These are phyloP conservation scores for Aristolochia californica DNA, from an alignment of 164 flowering plant genomes.

Conservation along the genomic window DNA sequence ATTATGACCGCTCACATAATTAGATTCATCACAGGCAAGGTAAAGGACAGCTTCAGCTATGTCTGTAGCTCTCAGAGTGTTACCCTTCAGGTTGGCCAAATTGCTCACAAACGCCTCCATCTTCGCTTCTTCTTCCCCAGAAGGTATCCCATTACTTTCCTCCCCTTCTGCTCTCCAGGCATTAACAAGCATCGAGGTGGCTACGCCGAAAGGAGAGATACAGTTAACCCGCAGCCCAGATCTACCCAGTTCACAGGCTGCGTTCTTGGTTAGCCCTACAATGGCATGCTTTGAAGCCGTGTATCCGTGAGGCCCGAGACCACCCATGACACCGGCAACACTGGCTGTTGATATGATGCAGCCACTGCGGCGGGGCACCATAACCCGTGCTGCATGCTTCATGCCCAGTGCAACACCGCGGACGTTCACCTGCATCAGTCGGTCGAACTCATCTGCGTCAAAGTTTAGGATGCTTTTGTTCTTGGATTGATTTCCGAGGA, in stretches of 20 bases:
- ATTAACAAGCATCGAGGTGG: slow-evolving; percentile 63
- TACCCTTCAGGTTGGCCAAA: slow-evolving; percentile 41
- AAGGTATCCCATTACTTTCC: slow-evolving; percentile 21
- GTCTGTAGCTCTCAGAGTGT: slow-evolving; percentile 39
- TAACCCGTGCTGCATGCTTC: slow-evolving; percentile 73
- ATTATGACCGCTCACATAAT: slow-evolving; percentile 72
- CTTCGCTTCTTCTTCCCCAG: slow-evolving; percentile 46
- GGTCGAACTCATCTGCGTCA: slow-evolving; percentile 56
- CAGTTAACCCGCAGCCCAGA: slow-evolving; percentile 76
- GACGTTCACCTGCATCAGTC: slow-evolving; percentile 57
- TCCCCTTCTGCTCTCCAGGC: slow-evolving; percentile 49
- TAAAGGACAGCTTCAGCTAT: slow-evolving; percentile 73
- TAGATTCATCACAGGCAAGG: slow-evolving; percentile 73
- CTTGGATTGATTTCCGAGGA: slow-evolving; percentile 57
- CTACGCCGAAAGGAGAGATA: slow-evolving; percentile 85
- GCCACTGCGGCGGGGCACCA: slow-evolving; percentile 49
- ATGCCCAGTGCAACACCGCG: slow-evolving; percentile 59
- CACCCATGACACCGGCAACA: slow-evolving; percentile 75
- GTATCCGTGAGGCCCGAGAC: slow-evolving; percentile 76
- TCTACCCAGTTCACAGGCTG: slow-evolving; percentile 70
- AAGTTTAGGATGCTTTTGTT: slow-evolving; percentile 60
- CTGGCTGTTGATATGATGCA: slow-evolving; percentile 69
- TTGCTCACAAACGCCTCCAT: slow-evolving; percentile 68
- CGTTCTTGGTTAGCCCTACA: slow-evolving; percentile 69
- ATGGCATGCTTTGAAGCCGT: slow-evolving; percentile 83